A percentile compares a stretch with the other conserved stretches of the same genome.
phyloP scores from a whole-genome alignment of 495 filamentous ascomycete genomes.

The Amorphotheca resinae region DNA sequence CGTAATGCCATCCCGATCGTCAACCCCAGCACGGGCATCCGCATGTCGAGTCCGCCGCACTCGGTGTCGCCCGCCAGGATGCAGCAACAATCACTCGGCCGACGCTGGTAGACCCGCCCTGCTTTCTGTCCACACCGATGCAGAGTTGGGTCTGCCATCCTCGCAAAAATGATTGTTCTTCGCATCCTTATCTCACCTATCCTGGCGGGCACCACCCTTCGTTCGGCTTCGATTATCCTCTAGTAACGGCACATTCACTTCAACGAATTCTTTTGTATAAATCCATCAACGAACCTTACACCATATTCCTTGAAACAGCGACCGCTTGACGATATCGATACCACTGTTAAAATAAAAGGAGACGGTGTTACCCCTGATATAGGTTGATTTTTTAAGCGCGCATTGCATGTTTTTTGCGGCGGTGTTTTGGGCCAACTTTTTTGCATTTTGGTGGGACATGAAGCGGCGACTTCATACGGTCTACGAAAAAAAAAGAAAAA shows the following conservation, averaged over 20 bases:
- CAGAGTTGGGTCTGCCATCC: slow-evolving; percentile 12
- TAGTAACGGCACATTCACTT: slow-evolving; percentile 16
- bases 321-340: slow-evolving; percentile 23
- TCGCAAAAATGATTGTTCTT: slow-evolving; percentile 16
- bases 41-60: slow-evolving; percentile 62
- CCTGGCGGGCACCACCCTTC: slow-evolving; percentile 12
- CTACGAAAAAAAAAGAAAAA: slow-evolving; percentile 20
- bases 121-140: slow-evolving; percentile 12
- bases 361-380: slow-evolving; percentile 15
- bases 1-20: slow-evolving; percentile 98
- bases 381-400: slow-evolving; percentile 22
- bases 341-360: slow-evolving; percentile 17
- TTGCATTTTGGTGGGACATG: slow-evolving; percentile 18
- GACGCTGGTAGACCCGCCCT: slow-evolving; percentile 35
- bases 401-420: slow-evolving; percentile 21
- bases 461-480: slow-evolving; percentile 20
- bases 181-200: slow-evolving; percentile 17
- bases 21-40: slow-evolving; percentile 85
- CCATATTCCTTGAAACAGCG: slow-evolving; percentile 19
- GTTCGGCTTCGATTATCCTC: slow-evolving; percentile 20
- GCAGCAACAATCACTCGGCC: slow-evolving; percentile 37
- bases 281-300: slow-evolving; percentile 8
- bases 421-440: slow-evolving; percentile 20
- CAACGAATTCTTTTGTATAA: slow-evolving; percentile 23
- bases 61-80: slow-evolving; percentile 80